A percentile compares a stretch with the other conserved stretches of the same genome.
Conservation (phyloP, 768 basidiomycete species). For the Phallus indusiatus region DNA sequence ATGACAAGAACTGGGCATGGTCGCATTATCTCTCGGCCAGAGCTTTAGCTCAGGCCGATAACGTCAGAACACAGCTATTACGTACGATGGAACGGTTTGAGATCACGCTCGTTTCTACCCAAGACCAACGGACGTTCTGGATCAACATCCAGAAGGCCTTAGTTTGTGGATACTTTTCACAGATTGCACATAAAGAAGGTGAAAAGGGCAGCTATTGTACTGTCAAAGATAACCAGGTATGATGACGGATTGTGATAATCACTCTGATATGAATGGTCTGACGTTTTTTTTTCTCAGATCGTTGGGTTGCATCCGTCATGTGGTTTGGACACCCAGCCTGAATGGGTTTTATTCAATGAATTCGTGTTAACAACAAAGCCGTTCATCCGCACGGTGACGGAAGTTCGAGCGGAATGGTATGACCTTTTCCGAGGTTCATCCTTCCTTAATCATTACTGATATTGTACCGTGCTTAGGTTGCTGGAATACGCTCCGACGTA, state of each 20-base stretch:
- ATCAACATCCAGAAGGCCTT: slow-evolving; percentile 72
- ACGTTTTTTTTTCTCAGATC: slow-evolving; percentile 30
- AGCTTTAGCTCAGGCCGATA: slow-evolving; percentile 84
- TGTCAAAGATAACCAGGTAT: slow-evolving; percentile 88
- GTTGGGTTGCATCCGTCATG: slow-evolving; percentile 80
- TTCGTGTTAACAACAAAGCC: slow-evolving; percentile 85
- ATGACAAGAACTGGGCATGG: slow-evolving; percentile 88
- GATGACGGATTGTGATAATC: slow-evolving; percentile 19
- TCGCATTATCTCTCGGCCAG: slow-evolving; percentile 77
- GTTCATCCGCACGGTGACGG: slow-evolving; percentile 88
- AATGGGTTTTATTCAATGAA: slow-evolving; percentile 91
- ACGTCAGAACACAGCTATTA: slow-evolving; percentile 82
- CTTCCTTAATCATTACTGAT: background rate
- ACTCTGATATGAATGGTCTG: background rate
- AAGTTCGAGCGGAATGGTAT: slow-evolving; percentile 80
- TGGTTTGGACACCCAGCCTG: slow-evolving; percentile 77
- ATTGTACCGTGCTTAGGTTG: slow-evolving; percentile 33
- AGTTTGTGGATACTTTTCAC: slow-evolving; percentile 96
- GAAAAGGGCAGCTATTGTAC: slow-evolving; percentile 84
- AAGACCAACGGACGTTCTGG: slow-evolving; percentile 63
- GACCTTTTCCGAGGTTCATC: slow-evolving; percentile 16
- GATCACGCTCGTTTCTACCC: slow-evolving; percentile 58
- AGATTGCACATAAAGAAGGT: slow-evolving; percentile 90
- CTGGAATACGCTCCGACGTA: slow-evolving; percentile 55
- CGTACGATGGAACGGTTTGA: slow-evolving; percentile 89